Evolutionary conservation across 139 green algal genomes (phyloP).

Genomic region (Dunaliella primolecta): DNA sequence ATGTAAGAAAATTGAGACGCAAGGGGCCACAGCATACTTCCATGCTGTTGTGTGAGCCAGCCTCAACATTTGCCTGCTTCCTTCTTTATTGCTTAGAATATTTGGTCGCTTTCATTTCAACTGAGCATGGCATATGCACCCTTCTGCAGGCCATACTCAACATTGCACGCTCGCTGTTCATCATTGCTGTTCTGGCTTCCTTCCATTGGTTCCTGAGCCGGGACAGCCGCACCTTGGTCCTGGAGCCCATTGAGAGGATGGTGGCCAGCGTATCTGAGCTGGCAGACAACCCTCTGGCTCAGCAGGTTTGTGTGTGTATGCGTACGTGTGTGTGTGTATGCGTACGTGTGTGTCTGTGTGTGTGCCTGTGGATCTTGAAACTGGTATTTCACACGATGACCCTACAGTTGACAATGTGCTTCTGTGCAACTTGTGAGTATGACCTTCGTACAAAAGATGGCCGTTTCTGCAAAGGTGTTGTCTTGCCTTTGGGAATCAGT

Average conservation of each 20-base stretch:
- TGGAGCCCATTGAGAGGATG: conserved; percentile 92
- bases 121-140: too few relatives aligned
- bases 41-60: too few relatives aligned
- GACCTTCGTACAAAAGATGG: too few relatives aligned
- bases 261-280: conserved; percentile 60
- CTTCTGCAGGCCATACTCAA: conserved; percentile 71
- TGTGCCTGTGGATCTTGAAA: conserved; percentile 6
- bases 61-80: too few relatives aligned
- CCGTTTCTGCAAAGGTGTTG: too few relatives aligned
- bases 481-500: too few relatives aligned
- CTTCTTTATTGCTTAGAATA: too few relatives aligned
- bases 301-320: background rate
- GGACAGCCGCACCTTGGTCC: conserved; percentile 80
- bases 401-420: background rate
- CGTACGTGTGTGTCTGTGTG: background rate
- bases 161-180: conserved; percentile 82
- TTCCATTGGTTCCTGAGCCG: conserved; percentile 77
- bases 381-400: background rate
- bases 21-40: too few relatives aligned
- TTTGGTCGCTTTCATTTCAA: too few relatives aligned
- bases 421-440: too few relatives aligned
- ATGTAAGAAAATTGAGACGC: too few relatives aligned
- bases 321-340: background rate
- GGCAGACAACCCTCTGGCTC: conserved; percentile 55
- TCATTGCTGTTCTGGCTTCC: conserved; percentile 74